Percentiles rank a stretch among this genome's conserved stretches.
Evolutionary conservation across 257 asterid genomes (phyloP).

Genomic region (Apocynum venetum): DNA sequence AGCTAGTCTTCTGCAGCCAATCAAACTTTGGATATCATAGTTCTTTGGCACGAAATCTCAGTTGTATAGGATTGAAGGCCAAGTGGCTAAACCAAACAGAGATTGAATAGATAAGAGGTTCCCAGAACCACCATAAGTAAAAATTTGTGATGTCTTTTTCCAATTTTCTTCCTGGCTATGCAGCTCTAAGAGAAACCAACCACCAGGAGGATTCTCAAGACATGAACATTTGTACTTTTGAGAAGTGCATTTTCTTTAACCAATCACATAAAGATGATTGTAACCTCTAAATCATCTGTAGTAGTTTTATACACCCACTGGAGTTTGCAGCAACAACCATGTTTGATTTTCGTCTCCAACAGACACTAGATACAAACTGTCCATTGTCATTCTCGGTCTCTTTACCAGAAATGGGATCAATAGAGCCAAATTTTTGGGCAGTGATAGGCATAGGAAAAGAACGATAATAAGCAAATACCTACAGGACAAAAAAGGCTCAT

Average conservation of each 20-base stretch:
- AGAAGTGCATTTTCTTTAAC: background rate
- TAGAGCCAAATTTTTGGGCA: conserved; percentile 76
- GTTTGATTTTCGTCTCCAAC: conserved; percentile 84
- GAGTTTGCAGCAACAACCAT: conserved; percentile 84
- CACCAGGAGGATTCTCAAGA: background rate
- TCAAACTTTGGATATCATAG: background rate
- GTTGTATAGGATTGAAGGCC: no score
- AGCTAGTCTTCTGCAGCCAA: background rate
- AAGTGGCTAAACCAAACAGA: background rate
- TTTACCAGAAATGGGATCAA: conserved; percentile 76
- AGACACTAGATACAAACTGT: conserved; percentile 86
- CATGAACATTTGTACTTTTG: background rate
- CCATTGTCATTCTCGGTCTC: conserved; percentile 77
- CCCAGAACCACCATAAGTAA: background rate
- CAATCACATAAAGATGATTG: background rate
- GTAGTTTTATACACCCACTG: conserved; percentile 70
- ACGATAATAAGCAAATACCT: conserved; percentile 75
- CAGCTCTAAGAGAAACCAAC: background rate
- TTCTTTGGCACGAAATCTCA: background rate
- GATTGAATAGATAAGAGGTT: background rate
- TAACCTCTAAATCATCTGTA: conserved; percentile 59
- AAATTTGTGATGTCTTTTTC: background rate
- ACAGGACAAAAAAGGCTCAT: background rate
- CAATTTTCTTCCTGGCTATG: background rate
- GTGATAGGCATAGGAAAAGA: conserved; percentile 87